A percentile compares a stretch with the other conserved stretches of the same genome.
phyloP scores from a whole-genome alignment of 2,329 filamentous ascomycete species.

The Diaporthe humulicola region DNA sequence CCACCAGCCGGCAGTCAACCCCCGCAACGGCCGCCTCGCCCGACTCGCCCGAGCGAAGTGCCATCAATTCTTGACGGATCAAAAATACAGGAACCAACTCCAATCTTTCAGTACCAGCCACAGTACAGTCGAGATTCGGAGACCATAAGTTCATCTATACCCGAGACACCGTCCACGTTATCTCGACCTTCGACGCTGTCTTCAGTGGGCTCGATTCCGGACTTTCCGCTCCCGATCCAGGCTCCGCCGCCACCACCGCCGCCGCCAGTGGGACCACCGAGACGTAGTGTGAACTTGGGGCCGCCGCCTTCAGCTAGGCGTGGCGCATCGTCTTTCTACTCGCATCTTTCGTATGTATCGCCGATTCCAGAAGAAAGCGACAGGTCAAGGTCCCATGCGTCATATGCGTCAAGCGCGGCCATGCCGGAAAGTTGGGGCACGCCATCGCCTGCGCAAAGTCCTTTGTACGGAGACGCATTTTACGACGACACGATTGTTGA shows the following conservation, averaged over 20 bases:
- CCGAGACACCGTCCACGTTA: conserved; percentile 62
- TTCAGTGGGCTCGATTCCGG: conserved; percentile 70
- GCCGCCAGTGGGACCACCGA: conserved; percentile 47
- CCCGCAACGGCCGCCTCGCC: conserved; percentile 71
- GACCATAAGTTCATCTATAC: conserved; percentile 47
- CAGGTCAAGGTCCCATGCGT: conserved; percentile 69
- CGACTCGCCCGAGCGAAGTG: conserved; percentile 71
- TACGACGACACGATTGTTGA: conserved; percentile 65
- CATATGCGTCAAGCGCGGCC: conserved; percentile 79
- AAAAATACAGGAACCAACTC: conserved; percentile 67
- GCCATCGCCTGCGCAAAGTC: conserved; percentile 59
- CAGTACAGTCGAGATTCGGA: conserved; percentile 54
- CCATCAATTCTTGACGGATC: conserved; percentile 71
- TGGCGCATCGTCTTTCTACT: conserved; percentile 75
- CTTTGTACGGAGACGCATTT: conserved; percentile 61
- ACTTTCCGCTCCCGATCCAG: conserved; percentile 64
- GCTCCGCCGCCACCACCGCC: conserved; percentile 41
- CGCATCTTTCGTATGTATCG: conserved; percentile 76
- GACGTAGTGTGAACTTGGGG: conserved; percentile 68
- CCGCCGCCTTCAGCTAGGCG: conserved; percentile 72
- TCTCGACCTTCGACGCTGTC: conserved; percentile 68
- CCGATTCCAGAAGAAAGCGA: conserved; percentile 82
- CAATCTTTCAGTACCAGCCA: conserved; percentile 63
- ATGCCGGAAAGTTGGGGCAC: conserved; percentile 78
- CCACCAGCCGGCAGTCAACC: conserved; percentile 64